These are phyloP conservation scores for Puccinia novopanici DNA, from an alignment of 1,284 basidiomycete genomes.

Conservation along the genomic window DNA sequence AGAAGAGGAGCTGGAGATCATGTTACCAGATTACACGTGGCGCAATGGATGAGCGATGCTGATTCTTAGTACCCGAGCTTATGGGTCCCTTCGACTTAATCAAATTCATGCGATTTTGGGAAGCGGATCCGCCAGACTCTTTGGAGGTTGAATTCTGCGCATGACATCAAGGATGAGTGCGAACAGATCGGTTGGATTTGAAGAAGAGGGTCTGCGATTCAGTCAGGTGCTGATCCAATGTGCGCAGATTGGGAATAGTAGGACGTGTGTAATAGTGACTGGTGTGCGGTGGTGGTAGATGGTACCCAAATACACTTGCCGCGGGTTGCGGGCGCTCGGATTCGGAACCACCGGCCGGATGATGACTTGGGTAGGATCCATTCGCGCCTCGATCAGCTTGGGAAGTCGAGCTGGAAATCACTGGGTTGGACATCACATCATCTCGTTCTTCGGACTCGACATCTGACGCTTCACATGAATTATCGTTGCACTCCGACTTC, in stretches of 20 bases:
- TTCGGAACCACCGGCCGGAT: neutral
- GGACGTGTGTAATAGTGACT: neutral
- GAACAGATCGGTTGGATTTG: conserved; percentile 11
- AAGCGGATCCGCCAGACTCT: too few species aligned
- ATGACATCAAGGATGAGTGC: neutral
- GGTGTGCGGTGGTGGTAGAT: conserved; percentile 21
- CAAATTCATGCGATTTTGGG: too few species aligned
- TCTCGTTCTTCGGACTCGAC: conserved; percentile 3
- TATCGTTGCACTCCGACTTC: neutral
- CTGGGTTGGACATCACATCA: neutral
- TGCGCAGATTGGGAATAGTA: conserved; percentile 12
- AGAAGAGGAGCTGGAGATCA: too few species aligned
- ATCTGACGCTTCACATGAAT: conserved; percentile 5
- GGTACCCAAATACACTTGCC: neutral
- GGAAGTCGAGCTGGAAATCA: neutral
- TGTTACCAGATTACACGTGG: too few species aligned
- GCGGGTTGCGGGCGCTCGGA: neutral
- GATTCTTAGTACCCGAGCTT: too few species aligned
- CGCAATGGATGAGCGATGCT: too few species aligned
- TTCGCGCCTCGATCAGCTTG: neutral
- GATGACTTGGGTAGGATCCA: neutral
- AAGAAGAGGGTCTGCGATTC: conserved; percentile 28
- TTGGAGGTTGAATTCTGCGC: too few species aligned
- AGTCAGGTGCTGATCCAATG: conserved; percentile 35
- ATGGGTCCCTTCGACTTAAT: too few species aligned